Percentiles rank a stretch among this genome's conserved stretches.
Evolutionary conservation across 805 yeast genomes (phyloP).

Genomic region (Starmerella apicola): DNA sequence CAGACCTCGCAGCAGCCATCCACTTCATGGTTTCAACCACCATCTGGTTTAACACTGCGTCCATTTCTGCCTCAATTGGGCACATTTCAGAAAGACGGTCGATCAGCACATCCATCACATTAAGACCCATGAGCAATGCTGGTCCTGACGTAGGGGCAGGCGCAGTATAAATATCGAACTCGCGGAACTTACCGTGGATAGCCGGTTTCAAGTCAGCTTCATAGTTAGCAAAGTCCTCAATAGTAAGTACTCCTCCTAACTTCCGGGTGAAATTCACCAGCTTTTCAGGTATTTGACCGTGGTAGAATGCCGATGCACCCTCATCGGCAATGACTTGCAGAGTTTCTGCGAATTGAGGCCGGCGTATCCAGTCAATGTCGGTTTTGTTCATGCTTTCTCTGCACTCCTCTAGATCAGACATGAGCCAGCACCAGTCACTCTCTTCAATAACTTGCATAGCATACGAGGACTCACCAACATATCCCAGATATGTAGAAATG

Average conservation of each 20-base stretch:
- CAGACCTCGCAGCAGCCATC: conserved; percentile 78
- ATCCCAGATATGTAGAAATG: conserved; percentile 23
- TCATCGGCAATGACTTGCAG: conserved; percentile 55
- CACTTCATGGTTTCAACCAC: conserved; percentile 84
- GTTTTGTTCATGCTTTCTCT: not conserved
- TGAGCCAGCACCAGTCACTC: conserved; percentile 27
- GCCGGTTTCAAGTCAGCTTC: conserved; percentile 36
- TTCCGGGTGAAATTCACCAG: conserved; percentile 39
- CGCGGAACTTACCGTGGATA: conserved; percentile 33
- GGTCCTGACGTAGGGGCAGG: conserved; percentile 76
- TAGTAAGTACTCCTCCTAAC: conserved; percentile 55
- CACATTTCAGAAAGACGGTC: conserved; percentile 21
- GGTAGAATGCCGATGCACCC: conserved; percentile 74
- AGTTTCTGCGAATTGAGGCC: conserved; percentile 56
- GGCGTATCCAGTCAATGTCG: conserved; percentile 15
- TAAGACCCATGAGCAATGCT: conserved; percentile 63
- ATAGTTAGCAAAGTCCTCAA: conserved; percentile 57
- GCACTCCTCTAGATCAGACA: conserved; percentile 12
- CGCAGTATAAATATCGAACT: conserved; percentile 41
- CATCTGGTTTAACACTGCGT: conserved; percentile 45
- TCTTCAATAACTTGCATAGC: conserved; percentile 13
- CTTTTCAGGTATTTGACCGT: conserved; percentile 59
- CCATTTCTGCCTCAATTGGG: conserved; percentile 31
- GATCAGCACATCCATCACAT: conserved; percentile 42
- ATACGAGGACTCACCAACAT: conserved; percentile 9